Evolutionary conservation across 78 protist species (phyloP), one percentile per base, ranked within the genome.

Genomic region (Tieghemostelium lacteum): DNA sequence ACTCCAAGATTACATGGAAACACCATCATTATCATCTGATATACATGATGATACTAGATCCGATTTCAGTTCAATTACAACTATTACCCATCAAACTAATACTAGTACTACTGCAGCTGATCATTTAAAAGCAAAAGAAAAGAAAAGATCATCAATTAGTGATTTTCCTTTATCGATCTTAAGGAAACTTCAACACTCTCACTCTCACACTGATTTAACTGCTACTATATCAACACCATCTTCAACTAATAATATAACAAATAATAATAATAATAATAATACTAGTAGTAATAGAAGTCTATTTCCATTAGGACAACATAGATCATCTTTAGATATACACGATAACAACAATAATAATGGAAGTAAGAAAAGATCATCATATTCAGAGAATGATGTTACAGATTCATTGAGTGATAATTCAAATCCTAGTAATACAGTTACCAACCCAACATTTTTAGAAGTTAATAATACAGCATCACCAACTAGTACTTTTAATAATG

Each of bases 251-350:
- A n/a, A n/a, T n/a, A n/a, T n/a, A n/a, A n/a, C n/a, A n/a, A n/a
- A n/a, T n/a, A n/a, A n/a, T n/a, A n/a, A n/a, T n/a, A n/a, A n/a
- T n/a, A n/a, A n/a, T n/a, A n/a, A n/a, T n/a, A n/a, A n/a, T n/a
- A n/a, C n/a, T n/a, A n/a, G n/a, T n/a, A n/a, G n/a, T n/a, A n/a
- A n/a, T n/a, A n/a, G n/a, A 45, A 10, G 52, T 45, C 6, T 33
- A 62, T 60, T 45, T 24, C 63, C 88, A 29, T 17, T 80, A 1
- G 88, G 88, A 1, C 88, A 80, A 55, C 88, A 80, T 55, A 54
- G 88, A 52, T 75, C 76, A 19, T n/a, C n/a, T n/a, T n/a, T n/a
- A n/a, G n/a, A 49, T 49, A 49, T 16, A 16, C 55, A n/a, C n/a
- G n/a, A n/a, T n/a, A 45, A 45, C 10, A 45, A 45, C 10, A 45